These are phyloP conservation scores for Penicillium sp. DNA, from an alignment of 2,329 filamentous ascomycete genomes.

Conservation along the genomic window DNA sequence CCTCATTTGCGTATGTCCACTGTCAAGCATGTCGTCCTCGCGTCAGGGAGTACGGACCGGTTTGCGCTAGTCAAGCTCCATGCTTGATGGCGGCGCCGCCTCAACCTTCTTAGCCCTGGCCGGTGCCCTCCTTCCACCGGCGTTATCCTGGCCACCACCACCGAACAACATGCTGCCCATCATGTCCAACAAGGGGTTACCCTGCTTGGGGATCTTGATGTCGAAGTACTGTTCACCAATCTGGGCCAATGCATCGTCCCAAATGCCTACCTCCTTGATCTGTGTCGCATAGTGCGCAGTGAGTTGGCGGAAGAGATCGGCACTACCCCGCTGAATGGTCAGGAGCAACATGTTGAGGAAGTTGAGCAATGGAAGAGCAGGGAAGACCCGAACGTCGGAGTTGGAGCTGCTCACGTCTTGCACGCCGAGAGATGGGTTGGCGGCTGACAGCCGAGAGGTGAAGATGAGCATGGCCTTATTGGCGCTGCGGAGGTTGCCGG, in stretches of 20 bases:
- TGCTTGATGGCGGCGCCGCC: constrained; percentile 43
- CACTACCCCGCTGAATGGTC: constrained; percentile 74
- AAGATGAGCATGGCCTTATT: constrained; percentile 79
- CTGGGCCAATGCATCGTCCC: constrained; percentile 79
- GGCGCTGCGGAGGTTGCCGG: constrained; percentile 86
- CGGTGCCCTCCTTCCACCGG: constrained; percentile 44
- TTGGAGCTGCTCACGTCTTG: constrained; percentile 76
- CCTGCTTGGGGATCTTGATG: constrained; percentile 82
- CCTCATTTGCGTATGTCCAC: constrained; percentile 11
- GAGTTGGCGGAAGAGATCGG: constrained; percentile 77
- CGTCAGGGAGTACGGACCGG: not conserved
- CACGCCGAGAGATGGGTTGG: constrained; percentile 63
- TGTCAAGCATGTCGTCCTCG: not conserved
- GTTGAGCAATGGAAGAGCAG: constrained; percentile 89
- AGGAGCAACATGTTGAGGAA: constrained; percentile 84
- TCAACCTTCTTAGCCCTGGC: constrained; percentile 48
- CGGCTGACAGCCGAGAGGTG: constrained; percentile 59
- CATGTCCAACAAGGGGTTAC: constrained; percentile 95
- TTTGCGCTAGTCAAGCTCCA: constrained; percentile 44
- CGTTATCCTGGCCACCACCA: constrained; percentile 39
- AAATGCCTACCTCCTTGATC: constrained; percentile 72
- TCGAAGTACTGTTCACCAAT: constrained; percentile 97
- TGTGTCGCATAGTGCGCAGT: constrained; percentile 76
- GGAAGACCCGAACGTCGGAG: constrained; percentile 78
- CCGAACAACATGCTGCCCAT: constrained; percentile 93